Evolutionary conservation across 23 red algal species (phyloP).

Genomic region (Cyanidium caldarium): DNA sequence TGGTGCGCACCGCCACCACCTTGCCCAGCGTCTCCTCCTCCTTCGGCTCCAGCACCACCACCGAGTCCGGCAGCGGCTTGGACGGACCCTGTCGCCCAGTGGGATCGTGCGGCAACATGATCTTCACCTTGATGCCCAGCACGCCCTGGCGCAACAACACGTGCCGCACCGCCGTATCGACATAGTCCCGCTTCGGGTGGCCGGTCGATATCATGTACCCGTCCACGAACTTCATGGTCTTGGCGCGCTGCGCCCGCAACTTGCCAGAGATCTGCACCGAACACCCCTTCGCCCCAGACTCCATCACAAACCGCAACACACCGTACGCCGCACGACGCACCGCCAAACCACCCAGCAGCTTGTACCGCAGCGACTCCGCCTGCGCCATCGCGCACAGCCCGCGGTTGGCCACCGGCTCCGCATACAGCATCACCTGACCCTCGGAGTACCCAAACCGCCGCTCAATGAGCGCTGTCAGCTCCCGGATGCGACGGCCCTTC

Average conservation of each 20-base stretch:
- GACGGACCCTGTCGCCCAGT: slow-evolving; percentile 68
- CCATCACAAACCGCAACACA: slow-evolving; percentile 97
- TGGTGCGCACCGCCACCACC: slow-evolving; percentile 4
- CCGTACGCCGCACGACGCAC: slow-evolving; percentile 95
- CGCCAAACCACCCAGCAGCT: slow-evolving; percentile 86
- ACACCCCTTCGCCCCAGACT: slow-evolving; percentile 49
- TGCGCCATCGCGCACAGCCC: slow-evolving; percentile 99
- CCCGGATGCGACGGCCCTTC: slow-evolving; percentile 84
- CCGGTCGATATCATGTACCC: slow-evolving; percentile 98
- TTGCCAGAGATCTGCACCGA: slow-evolving; percentile 83
- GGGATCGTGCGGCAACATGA: slow-evolving; percentile 98
- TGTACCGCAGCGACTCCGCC: slow-evolving; percentile 93
- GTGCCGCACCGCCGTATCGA: slow-evolving; percentile 82
- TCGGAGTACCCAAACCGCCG: slow-evolving; percentile 88
- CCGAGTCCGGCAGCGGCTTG: slow-evolving; percentile 77
- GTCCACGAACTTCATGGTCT: slow-evolving; percentile 99
- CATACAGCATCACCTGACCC: slow-evolving; percentile 75
- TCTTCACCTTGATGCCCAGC: slow-evolving; percentile 98
- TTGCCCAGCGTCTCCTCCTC: slow-evolving; percentile 37
- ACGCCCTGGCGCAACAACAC: slow-evolving; percentile 93
- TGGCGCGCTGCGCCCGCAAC: slow-evolving; percentile 95
- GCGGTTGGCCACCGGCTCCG: slow-evolving; percentile 79
- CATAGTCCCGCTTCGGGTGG: slow-evolving; percentile 70
- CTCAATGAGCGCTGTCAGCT: slow-evolving; percentile 92
- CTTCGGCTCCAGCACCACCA: slow-evolving; percentile 87